Base-by-base conservation (phyloP, 2,329 filamentous ascomycete genomes). In the Talaromyces sp. region DNA sequence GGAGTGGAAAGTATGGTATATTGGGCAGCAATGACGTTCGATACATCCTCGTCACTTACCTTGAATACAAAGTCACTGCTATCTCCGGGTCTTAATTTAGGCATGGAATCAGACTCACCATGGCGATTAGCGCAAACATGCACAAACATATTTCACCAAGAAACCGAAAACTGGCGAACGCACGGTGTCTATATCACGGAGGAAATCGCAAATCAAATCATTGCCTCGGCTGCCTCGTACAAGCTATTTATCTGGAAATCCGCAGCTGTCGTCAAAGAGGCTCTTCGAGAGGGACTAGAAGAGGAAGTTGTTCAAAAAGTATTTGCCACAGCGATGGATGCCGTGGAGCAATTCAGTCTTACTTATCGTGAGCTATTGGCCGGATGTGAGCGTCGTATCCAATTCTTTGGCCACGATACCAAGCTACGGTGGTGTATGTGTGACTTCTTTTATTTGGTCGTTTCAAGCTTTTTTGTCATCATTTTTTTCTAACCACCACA, bases 11-110 rank as follows among this genome's bases (percentile, higher is more conserved):
- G 72, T 58, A 75, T 70, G 11, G 74, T 72, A 0, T 78, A 78
- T 60, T 79, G 77, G 77, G 74, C 74, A 0, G 77, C 77, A 2
- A 59, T 79, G 8, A 77, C 74, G 0, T 79, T 78, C 32, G 77
- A 79, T 42, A 79, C 77, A 0, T 78, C 75, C 0, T 73, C 73
- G 0, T 78, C 77, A 0, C 59, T 79, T 4, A 78, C 75, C 0
- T 68, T 78, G n/a, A 78, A 78, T 30, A 75, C 72, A 8, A 69
- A 75, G 8, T 72, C 77, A 0, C 62, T 77, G 1, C 70, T 79
- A 3, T 77, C 76, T 0, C 77, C 77, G 1, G 76, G 76, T 0
- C 64, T 79, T 10, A 54, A 30, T 55, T 61, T 71, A 13, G 70
- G 70, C 17, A 68, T 66, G 36, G 66, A 65, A 10, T 57, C 62